A percentile compares a stretch with the other conserved stretches of the same genome.
These are phyloP conservation scores for Backusella mclennaniae DNA, from an alignment of 192 early-diverging fungal genomes.

Conservation along the genomic window DNA sequence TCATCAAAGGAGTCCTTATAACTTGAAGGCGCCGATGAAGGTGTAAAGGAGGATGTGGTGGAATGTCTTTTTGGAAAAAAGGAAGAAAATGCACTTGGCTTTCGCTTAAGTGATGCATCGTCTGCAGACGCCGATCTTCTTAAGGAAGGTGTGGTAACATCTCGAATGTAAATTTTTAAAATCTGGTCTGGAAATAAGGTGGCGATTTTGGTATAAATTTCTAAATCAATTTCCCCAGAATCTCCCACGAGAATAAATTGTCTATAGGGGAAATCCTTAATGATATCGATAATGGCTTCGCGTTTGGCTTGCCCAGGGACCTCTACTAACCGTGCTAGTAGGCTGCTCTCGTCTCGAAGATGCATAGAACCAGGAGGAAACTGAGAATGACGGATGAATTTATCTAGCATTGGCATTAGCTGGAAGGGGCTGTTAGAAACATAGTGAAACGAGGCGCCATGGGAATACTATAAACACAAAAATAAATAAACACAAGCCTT, in stretches of 20 bases:
- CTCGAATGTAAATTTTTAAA: conserved; percentile 85
- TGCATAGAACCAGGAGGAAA: conserved; percentile 82
- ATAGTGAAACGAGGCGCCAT: conserved; percentile 76
- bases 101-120: not conserved
- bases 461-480: conserved; percentile 45
- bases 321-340: conserved; percentile 53
- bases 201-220: conserved; percentile 71
- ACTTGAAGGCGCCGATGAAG: not conserved
- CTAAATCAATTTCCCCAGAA: conserved; percentile 81
- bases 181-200: conserved; percentile 62
- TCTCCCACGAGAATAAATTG: conserved; percentile 86
- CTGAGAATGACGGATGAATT: conserved; percentile 57
- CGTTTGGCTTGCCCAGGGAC: conserved; percentile 46
- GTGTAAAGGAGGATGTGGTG: not conserved
- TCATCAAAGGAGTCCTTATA: not conserved
- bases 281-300: conserved; percentile 46
- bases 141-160: conserved; percentile 45
- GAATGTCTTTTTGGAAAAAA: conserved; percentile 2
- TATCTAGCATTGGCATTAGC: conserved; percentile 64
- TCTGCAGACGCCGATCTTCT: not conserved
- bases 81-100: not conserved
- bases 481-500: conserved; percentile 1
- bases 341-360: conserved; percentile 60
- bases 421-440: conserved; percentile 87
- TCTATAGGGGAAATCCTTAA: conserved; percentile 67